Base-by-base conservation (phyloP, 805 yeast genomes). In the Saccharomycopsis sp. region DNA sequence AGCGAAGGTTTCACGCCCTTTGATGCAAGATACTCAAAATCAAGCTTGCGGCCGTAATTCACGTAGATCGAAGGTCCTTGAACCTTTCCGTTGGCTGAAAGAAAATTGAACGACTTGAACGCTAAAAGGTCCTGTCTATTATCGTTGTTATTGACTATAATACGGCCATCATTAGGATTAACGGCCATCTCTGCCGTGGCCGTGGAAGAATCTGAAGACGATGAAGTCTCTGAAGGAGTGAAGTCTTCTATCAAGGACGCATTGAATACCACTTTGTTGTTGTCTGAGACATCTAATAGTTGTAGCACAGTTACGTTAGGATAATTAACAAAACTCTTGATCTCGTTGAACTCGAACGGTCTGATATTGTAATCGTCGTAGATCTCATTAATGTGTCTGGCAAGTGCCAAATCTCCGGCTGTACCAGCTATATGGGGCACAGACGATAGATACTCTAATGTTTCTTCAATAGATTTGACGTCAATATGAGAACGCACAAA, bases 401-500 rank as follows among this genome's bases (percentile, higher is more conserved):
- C 85, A 42, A 91, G 72, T 0, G 93, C 79, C 60, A 83, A 70
- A 69, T 90, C 97, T 19, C 96, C 98, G 15, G 83, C 80, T 1
- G 97, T 86, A 2, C 98, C 98, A 0, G 97, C 83, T 63, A 86
- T 71, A 68, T 91, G 97, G 2, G 96, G 90, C 83, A 90, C 82
- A 5, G 87, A 80, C 25, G 92, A 83, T 23, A 90, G 68, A 65
- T 88, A 89, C 64, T 87, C 87, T 58, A 87, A 66, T 62, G 85
- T 83, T 52, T 81, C 84, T 65, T 84, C 84, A 70, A 93, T 75
- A 22, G 81, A 70, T 23, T 80, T 77, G 3, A 76, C 69, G 65
- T 83, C 87, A 34, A 89, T 74, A 51, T 79, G 76, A n/a, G 72
- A 69, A 35, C 74, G 73, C 5, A 87, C 74, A 53, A 79, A 79